These are phyloP conservation scores for Areca catechu DNA, from an alignment of 176 grass and related monocot species.

Conservation along the genomic window DNA sequence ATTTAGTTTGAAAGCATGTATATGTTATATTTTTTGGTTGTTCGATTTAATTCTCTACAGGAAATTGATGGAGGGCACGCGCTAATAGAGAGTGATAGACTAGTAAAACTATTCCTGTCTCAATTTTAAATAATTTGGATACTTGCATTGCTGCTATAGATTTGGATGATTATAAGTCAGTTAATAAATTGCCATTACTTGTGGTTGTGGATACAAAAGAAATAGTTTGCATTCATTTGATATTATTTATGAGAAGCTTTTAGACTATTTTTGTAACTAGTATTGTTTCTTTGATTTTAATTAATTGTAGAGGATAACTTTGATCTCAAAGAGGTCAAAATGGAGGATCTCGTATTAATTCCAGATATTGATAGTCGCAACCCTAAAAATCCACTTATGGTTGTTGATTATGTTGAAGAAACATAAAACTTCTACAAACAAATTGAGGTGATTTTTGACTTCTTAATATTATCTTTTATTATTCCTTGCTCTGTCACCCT, in stretches of 20 bases:
- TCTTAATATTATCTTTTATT: not conserved
- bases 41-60: not conserved
- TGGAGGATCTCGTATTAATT: constrained; percentile 30
- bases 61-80: not conserved
- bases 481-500: too few species aligned
- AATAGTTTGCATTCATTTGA: constrained; percentile 35
- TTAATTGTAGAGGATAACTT: constrained; percentile 29
- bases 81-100: not conserved
- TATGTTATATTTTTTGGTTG: not conserved
- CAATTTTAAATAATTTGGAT: not conserved
- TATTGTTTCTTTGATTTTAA: not conserved
- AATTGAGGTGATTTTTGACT: constrained; percentile 48
- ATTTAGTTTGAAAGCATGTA: too few species aligned
- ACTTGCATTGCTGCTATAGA: constrained; percentile 1
- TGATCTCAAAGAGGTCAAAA: constrained; percentile 35
- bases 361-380: constrained; percentile 64
- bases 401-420: constrained; percentile 60
- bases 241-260: not conserved
- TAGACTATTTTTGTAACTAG: not conserved
- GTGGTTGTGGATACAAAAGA: constrained; percentile 26
- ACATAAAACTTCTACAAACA: constrained; percentile 60
- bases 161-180: constrained; percentile 6
- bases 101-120: constrained; percentile 4
- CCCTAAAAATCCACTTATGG: constrained; percentile 47
- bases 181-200: constrained; percentile 4